phyloP scores from a whole-genome alignment of 495 filamentous ascomycete genomes.

The Penicillium roqueforti region DNA sequence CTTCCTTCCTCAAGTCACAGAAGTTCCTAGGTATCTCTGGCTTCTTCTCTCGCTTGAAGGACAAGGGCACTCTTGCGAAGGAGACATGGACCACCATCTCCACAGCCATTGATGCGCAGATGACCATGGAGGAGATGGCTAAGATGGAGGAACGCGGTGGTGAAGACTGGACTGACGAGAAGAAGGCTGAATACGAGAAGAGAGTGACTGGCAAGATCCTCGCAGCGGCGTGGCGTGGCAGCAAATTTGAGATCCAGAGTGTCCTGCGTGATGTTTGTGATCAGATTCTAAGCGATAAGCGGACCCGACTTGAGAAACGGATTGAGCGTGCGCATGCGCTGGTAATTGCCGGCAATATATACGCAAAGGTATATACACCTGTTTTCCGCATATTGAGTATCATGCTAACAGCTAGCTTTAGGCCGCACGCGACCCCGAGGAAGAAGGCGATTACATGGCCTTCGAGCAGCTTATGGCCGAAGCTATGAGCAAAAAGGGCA shows the following conservation, averaged over 20 bases:
- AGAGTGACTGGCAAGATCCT: slow-evolving; percentile 96
- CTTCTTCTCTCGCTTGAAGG: slow-evolving; percentile 89
- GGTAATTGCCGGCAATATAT: slow-evolving; percentile 82
- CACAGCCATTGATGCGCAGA: slow-evolving; percentile 95
- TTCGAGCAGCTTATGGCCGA: slow-evolving; percentile 98
- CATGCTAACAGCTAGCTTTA: slow-evolving; percentile 29
- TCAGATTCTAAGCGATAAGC: slow-evolving; percentile 69
- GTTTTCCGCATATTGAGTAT: neutral
- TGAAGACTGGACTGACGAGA: slow-evolving; percentile 98
- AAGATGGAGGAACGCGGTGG: slow-evolving; percentile 91
- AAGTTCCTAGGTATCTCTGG: slow-evolving; percentile 95
- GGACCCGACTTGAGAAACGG: slow-evolving; percentile 74
- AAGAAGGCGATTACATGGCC: slow-evolving; percentile 97
- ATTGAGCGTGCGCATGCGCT: slow-evolving; percentile 87
- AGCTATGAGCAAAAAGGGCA: slow-evolving; percentile 85
- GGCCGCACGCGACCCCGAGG: slow-evolving; percentile 88
- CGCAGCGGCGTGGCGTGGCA: slow-evolving; percentile 95
- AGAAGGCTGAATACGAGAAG: slow-evolving; percentile 92
- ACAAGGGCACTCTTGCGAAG: slow-evolving; percentile 94
- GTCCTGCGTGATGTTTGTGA: slow-evolving; percentile 88
- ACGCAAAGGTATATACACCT: slow-evolving; percentile 62
- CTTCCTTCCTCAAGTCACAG: slow-evolving; percentile 84
- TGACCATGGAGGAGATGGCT: slow-evolving; percentile 99
- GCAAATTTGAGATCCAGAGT: slow-evolving; percentile 97
- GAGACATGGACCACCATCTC: slow-evolving; percentile 98